Conservation (phyloP, 768 basidiomycete genomes). For the Hemileccinum rubropunctum region DNA sequence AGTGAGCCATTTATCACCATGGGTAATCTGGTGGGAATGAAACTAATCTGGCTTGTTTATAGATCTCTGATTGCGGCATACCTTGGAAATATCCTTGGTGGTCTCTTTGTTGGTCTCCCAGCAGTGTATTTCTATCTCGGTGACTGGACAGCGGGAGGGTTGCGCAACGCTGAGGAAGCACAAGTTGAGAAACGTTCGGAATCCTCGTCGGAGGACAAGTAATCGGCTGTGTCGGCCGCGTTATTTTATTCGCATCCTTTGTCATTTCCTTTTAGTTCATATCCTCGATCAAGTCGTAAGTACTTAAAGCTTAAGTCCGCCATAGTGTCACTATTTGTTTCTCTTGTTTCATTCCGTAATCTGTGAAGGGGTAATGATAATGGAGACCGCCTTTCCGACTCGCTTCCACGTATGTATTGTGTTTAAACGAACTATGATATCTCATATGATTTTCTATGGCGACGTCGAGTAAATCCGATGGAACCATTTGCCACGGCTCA, state of each 20-base stretch:
- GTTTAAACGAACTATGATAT: not conserved
- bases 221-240: not conserved
- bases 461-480: too few species aligned
- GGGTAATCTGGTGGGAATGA: not conserved
- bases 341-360: not conserved
- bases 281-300: not conserved
- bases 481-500: too few species aligned
- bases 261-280: not conserved
- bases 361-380: not conserved
- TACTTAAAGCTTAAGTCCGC: too few species aligned
- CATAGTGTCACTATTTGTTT: not conserved
- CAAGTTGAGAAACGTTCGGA: slow-evolving; percentile 11
- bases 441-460: not conserved
- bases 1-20: slow-evolving; percentile 39
- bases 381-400: too few species aligned
- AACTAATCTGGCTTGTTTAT: not conserved
- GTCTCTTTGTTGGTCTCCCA: slow-evolving; percentile 60
- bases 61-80: slow-evolving; percentile 64
- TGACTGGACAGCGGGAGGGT: slow-evolving; percentile 43
- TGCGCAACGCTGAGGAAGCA: slow-evolving; percentile 41
- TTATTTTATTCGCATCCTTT: not conserved
- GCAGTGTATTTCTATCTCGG: slow-evolving; percentile 61
- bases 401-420: not conserved
- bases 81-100: slow-evolving; percentile 68
- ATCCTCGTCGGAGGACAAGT: slow-evolving; percentile 5